phyloP scores from a whole-genome alignment of 352 stramenopile genomes.

The Aphanomyces invadans region DNA sequence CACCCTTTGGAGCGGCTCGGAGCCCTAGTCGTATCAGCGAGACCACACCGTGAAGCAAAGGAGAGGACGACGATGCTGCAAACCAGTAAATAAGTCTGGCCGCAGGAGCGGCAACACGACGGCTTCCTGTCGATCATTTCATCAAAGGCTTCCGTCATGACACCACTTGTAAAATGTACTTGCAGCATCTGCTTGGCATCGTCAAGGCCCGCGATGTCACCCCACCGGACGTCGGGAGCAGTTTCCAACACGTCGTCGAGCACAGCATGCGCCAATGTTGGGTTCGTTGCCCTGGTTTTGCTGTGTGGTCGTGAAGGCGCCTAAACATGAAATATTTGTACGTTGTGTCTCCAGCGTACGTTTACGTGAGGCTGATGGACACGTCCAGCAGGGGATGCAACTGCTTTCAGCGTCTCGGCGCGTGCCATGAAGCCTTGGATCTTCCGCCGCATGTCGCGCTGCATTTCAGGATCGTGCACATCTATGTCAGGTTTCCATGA shows the following conservation, averaged over 20 bases:
- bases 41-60: not conserved
- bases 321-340: not conserved
- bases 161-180: slow-evolving; percentile 29
- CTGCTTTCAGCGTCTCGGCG: slow-evolving; percentile 57
- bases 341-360: not conserved
- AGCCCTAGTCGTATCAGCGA: slow-evolving; percentile 32
- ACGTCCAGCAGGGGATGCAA: not conserved
- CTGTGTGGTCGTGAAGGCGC: not conserved
- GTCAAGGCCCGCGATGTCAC: slow-evolving; percentile 71
- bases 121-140: slow-evolving; percentile 69
- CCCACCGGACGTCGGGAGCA: slow-evolving; percentile 70
- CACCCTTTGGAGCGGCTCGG: slow-evolving; percentile 52
- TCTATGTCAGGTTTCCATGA: slow-evolving; percentile 2
- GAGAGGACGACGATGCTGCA: not conserved
- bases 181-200: slow-evolving; percentile 85
- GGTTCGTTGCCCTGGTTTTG: slow-evolving; percentile 33
- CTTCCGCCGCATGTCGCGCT: slow-evolving; percentile 40
- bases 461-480: not conserved
- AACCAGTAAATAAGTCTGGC: slow-evolving; percentile 69
- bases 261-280: slow-evolving; percentile 61
- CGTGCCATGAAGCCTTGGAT: slow-evolving; percentile 77
- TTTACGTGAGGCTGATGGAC: not conserved
- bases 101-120: slow-evolving; percentile 78
- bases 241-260: slow-evolving; percentile 77
- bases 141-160: not conserved